A percentile compares a stretch with the other conserved stretches of the same genome.
Conservation (phyloP, 78 protist species). For the Reticulomyxa filosa region DNA sequence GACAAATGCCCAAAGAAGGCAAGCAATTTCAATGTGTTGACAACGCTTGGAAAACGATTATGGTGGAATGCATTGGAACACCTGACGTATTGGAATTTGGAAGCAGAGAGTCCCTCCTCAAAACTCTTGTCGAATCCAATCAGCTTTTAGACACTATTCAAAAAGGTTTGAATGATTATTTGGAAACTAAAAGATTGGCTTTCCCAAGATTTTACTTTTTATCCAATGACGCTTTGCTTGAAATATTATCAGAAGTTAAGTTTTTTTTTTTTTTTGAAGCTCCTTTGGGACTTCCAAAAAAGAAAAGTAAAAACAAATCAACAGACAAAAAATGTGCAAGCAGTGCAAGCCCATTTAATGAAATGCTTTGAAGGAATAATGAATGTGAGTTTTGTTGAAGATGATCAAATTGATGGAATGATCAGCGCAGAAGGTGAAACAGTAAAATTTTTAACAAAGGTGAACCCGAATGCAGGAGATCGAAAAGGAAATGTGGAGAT, state of each 20-base stretch:
- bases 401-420: too few species aligned
- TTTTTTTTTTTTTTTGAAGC: too few species aligned
- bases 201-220: conserved; percentile 72
- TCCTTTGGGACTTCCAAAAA: too few species aligned
- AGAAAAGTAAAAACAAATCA: too few species aligned
- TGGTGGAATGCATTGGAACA: neutral
- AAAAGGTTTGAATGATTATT: neutral
- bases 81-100: too few species aligned
- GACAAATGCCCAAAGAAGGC: conserved; percentile 2
- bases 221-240: conserved; percentile 63
- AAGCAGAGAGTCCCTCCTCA: too few species aligned
- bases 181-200: conserved; percentile 6
- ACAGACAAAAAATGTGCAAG: conserved; percentile 24
- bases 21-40: neutral
- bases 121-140: neutral
- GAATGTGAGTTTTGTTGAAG: too few species aligned
- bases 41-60: neutral
- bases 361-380: neutral
- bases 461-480: conserved; percentile 1
- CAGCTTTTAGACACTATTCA: neutral
- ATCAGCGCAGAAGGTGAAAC: too few species aligned
- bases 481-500: neutral
- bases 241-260: conserved; percentile 58
- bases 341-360: neutral
- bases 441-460: too few species aligned